Conservation (phyloP, 176 grass and related monocot genomes). For the maize (Zea mays) region Zm-B73-REFERENCE-NAM-5.0 NC_050101.1:165280001-165280500, state of each 20-base stretch:
- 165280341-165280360: constrained; percentile 74
- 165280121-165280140: constrained; percentile 37
- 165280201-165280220: constrained; percentile 82
- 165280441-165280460: constrained; percentile 38
- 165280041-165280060: not conserved
- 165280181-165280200: constrained; percentile 73
- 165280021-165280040: not conserved
- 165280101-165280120: constrained; percentile 7
- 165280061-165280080: constrained; percentile 29
- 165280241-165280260: constrained; percentile 57
- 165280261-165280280: constrained; percentile 81
- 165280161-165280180: constrained; percentile 66
- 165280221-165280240: constrained; percentile 36
- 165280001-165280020: not conserved
- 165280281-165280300: constrained; percentile 55
- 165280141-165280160: constrained; percentile 54
- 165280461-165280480: not conserved
- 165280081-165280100: constrained; percentile 14
- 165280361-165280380: constrained; percentile 73
- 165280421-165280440: constrained; percentile 44
- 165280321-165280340: constrained; percentile 27
- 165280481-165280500: not conserved
- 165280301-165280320: constrained; percentile 25
- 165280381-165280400: constrained; percentile 51
- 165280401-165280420: constrained; percentile 58